Evolutionary conservation across 345 rosid species (phyloP).

Genomic region (Crucihimalaya himalaica): DNA sequence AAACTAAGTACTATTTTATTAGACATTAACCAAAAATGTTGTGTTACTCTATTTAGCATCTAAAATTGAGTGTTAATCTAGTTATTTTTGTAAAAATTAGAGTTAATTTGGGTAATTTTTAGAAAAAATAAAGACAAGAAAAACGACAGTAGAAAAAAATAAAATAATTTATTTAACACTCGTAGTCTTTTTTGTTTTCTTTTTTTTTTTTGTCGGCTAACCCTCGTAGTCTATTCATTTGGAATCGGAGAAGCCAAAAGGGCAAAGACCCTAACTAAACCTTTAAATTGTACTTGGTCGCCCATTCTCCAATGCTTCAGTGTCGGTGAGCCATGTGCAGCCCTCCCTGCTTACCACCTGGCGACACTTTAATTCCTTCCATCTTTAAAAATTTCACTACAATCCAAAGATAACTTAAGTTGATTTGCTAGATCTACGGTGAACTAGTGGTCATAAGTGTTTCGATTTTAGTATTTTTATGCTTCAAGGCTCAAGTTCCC

Average conservation of each 20-base stretch:
- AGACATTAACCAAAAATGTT: too few relatives aligned
- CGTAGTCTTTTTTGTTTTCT: too few relatives aligned
- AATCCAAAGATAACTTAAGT: neutral
- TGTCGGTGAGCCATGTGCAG: constrained; percentile 20
- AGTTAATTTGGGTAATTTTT: too few relatives aligned
- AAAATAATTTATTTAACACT: neutral
- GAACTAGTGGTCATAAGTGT: neutral
- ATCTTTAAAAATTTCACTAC: neutral
- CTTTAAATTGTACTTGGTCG: neutral
- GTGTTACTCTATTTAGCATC: too few relatives aligned
- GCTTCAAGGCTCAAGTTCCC: too few relatives aligned
- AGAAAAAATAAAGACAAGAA: too few relatives aligned
- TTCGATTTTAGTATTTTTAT: neutral
- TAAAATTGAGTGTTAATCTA: too few relatives aligned
- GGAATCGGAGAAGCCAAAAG: neutral
- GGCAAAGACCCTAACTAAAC: neutral
- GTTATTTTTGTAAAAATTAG: too few relatives aligned
- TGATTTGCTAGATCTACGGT: neutral
- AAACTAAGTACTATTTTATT: too few relatives aligned
- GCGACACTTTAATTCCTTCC: neutral
- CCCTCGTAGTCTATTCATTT: neutral
- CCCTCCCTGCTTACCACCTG: neutral
- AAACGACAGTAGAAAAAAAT: neutral
- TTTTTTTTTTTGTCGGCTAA: neutral
- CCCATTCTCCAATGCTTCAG: neutral